Percentiles rank a stretch among this genome's conserved stretches.
These are phyloP conservation scores for Powellomyces hirtus DNA, from an alignment of 192 early-diverging fungal species.

Conservation along the genomic window DNA sequence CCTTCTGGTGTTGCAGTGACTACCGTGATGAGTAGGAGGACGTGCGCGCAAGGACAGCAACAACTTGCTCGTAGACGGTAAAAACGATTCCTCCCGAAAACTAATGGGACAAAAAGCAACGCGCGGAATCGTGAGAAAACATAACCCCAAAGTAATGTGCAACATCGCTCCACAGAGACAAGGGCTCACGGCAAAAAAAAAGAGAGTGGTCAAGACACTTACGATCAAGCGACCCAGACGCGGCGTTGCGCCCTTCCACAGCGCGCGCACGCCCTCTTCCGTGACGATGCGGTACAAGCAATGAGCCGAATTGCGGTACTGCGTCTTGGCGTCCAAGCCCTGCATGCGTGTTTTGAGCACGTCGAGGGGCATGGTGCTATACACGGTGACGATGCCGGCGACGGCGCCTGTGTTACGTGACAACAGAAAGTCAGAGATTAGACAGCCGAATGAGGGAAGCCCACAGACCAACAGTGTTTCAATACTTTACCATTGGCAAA, in stretches of 20 bases:
- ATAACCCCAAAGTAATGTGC: background rate
- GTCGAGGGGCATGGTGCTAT: constrained; percentile 95
- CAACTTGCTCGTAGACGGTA: constrained; percentile 75
- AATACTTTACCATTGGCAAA: constrained; percentile 39
- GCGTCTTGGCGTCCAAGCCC: constrained; percentile 61
- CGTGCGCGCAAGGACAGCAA: constrained; percentile 31
- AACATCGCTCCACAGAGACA: background rate
- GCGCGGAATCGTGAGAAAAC: too few species aligned
- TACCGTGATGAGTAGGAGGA: too few species aligned
- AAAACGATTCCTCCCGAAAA: constrained; percentile 87
- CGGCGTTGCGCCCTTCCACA: constrained; percentile 97
- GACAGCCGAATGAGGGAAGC: background rate
- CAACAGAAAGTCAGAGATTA: background rate
- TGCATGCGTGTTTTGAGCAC: constrained; percentile 99
- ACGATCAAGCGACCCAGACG: constrained; percentile 81
- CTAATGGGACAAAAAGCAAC: constrained; percentile 37
- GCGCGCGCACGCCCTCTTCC: constrained; percentile 73
- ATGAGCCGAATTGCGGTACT: constrained; percentile 72
- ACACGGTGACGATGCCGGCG: constrained; percentile 91
- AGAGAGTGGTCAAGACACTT: constrained; percentile 31
- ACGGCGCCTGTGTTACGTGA: constrained; percentile 68
- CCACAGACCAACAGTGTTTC: too few species aligned
- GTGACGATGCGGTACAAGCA: constrained; percentile 70
- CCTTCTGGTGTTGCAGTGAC: too few species aligned
- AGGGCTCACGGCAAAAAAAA: background rate